These are phyloP conservation scores for Dothidotthia symphoricarpi DNA, from an alignment of 2,329 filamentous ascomycete species.

Conservation along the genomic window DNA sequence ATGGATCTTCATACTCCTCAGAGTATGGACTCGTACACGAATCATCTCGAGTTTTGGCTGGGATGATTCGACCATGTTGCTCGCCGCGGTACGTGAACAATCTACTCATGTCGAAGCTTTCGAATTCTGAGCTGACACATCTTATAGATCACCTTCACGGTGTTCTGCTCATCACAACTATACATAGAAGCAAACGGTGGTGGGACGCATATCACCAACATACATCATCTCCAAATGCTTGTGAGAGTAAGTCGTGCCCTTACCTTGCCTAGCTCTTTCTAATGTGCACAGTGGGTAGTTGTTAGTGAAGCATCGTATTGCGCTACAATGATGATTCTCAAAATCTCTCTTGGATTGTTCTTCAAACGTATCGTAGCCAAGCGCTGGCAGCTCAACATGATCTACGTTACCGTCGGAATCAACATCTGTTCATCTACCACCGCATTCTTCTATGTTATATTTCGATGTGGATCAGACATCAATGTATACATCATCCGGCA, in stretches of 20 bases:
- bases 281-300: slow-evolving; percentile 31
- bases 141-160: slow-evolving; percentile 34
- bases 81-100: slow-evolving; percentile 36
- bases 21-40: slow-evolving; percentile 43
- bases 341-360: slow-evolving; percentile 48
- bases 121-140: slow-evolving; percentile 4
- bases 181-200: slow-evolving; percentile 33
- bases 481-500: slow-evolving; percentile 34
- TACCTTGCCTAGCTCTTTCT: not conserved
- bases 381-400: slow-evolving; percentile 41
- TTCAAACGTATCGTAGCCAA: slow-evolving; percentile 47
- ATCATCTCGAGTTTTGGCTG: slow-evolving; percentile 45
- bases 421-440: slow-evolving; percentile 34
- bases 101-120: not conserved
- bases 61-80: slow-evolving; percentile 46
- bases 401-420: slow-evolving; percentile 40
- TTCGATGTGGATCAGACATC: slow-evolving; percentile 49
- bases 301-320: slow-evolving; percentile 43
- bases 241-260: slow-evolving; percentile 25
- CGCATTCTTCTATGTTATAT: slow-evolving; percentile 53
- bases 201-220: slow-evolving; percentile 30
- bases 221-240: slow-evolving; percentile 23
- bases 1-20: slow-evolving; percentile 41
- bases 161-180: slow-evolving; percentile 31
- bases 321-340: slow-evolving; percentile 43